Evolutionary conservation across 768 basidiomycete genomes (phyloP).

Genomic region (Cystofilobasidium ferigula): DNA sequence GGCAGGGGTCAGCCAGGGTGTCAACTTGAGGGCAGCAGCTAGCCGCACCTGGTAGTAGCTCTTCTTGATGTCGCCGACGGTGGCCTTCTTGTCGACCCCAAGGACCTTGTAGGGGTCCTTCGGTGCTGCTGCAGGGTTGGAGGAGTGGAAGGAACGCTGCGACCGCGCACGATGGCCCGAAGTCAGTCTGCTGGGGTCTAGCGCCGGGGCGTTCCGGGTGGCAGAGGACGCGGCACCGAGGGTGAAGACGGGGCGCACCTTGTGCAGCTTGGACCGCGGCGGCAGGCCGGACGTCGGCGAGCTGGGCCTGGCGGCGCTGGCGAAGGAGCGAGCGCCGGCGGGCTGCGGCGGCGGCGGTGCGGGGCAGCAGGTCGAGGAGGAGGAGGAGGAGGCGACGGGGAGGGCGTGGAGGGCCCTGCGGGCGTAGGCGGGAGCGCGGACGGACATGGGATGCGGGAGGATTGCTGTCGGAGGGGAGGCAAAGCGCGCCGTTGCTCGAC

Average conservation of each 20-base stretch:
- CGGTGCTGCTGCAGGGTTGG: constrained; percentile 46
- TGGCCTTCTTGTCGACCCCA: constrained; percentile 73
- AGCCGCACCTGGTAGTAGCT: constrained; percentile 77
- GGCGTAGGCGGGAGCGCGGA: background rate
- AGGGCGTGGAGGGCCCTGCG: background rate
- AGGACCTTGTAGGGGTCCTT: constrained; percentile 88
- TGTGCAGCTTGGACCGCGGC: too few species aligned
- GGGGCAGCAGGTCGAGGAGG: background rate
- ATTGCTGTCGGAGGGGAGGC: background rate
- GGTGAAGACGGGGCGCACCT: too few species aligned
- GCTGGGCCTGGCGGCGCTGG: background rate
- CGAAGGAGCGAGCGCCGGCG: background rate
- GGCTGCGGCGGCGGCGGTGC: background rate
- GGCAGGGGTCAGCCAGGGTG: background rate
- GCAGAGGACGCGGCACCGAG: too few species aligned
- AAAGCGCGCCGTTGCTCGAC: too few species aligned
- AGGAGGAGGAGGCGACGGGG: background rate
- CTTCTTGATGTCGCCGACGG: constrained; percentile 87
- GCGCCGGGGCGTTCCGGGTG: too few species aligned
- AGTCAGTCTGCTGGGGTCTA: too few species aligned
- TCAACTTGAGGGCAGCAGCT: background rate
- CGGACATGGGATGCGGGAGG: background rate
- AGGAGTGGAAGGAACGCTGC: constrained; percentile 68
- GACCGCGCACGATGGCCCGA: background rate
- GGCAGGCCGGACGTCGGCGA: background rate